A percentile compares a stretch with the other conserved stretches of the same genome.
phyloP scores from a whole-genome alignment of 2,329 filamentous ascomycete genomes.

The Colletotrichum karsti region DNA sequence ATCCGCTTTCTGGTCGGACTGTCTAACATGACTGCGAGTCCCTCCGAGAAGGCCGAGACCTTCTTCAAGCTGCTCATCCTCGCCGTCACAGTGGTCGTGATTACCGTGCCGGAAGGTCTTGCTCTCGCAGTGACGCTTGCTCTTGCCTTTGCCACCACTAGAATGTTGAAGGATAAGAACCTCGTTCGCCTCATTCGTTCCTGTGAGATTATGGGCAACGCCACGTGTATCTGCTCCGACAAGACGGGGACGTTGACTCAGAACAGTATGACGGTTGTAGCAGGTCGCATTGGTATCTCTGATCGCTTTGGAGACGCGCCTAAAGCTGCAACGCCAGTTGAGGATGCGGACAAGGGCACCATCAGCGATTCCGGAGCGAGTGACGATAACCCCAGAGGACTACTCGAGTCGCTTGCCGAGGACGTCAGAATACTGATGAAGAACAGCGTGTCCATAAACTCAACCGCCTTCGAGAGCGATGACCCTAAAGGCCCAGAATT shows the following conservation, averaged over 20 bases:
- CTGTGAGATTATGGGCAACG: conserved; percentile 72
- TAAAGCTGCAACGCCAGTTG: background rate
- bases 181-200: conserved; percentile 66
- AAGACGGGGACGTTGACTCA: conserved; percentile 73
- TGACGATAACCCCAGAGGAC: conserved; percentile 30
- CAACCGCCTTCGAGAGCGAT: conserved; percentile 62
- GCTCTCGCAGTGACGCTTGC: conserved; percentile 69
- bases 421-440: conserved; percentile 47
- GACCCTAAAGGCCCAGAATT: conserved; percentile 46
- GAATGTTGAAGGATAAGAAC: conserved; percentile 71
- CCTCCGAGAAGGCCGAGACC: conserved; percentile 60
- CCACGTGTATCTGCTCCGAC: conserved; percentile 71
- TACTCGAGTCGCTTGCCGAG: conserved; percentile 37
- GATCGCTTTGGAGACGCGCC: conserved; percentile 44
- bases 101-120: conserved; percentile 69
- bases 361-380: conserved; percentile 34
- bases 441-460: conserved; percentile 54
- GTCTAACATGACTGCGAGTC: conserved; percentile 33
- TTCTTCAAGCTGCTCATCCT: conserved; percentile 68
- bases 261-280: conserved; percentile 69
- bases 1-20: conserved; percentile 47
- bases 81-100: conserved; percentile 66
- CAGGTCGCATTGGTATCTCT: conserved; percentile 60
- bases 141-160: conserved; percentile 68
- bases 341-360: conserved; percentile 33